Percentiles rank a stretch among this genome's conserved stretches.
These are phyloP conservation scores for Penicillium malachiteum DNA, from an alignment of 495 filamentous ascomycete species.

Conservation along the genomic window DNA sequence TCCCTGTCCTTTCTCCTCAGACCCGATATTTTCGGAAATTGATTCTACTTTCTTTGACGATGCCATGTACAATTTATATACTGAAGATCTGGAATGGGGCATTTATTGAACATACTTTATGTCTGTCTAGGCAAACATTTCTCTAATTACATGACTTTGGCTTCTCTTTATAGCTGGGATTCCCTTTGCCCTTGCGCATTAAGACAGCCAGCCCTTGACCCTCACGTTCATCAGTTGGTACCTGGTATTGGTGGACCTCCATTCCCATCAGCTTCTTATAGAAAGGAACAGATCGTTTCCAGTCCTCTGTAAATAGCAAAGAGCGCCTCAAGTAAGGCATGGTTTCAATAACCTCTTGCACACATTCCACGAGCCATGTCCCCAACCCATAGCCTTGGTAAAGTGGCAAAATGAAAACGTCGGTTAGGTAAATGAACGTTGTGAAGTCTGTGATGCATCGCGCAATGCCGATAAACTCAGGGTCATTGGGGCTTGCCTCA, in stretches of 20 bases:
- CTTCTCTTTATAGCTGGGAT: no score
- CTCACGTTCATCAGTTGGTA: no score
- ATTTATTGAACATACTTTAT: no score
- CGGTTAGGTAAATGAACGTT: slow-evolving; percentile 66
- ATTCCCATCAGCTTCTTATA: not conserved
- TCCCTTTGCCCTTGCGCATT: no score
- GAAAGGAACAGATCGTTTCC: not conserved
- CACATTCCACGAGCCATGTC: slow-evolving; percentile 59
- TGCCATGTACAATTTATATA: no score
- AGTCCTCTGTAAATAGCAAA: slow-evolving; percentile 33
- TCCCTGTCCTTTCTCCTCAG: no score
- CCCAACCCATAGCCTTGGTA: slow-evolving; percentile 61
- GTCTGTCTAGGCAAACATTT: no score
- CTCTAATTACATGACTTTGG: no score
- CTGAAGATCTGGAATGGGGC: no score
- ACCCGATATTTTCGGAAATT: no score
- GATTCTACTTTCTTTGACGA: no score
- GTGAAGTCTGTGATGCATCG: slow-evolving; percentile 63
- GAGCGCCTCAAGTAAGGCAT: slow-evolving; percentile 57
- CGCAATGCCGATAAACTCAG: slow-evolving; percentile 54
- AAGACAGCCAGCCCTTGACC: no score
- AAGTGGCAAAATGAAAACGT: slow-evolving; percentile 59
- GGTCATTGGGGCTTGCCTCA: not conserved
- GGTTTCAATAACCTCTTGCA: slow-evolving; percentile 51
- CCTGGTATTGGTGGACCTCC: not conserved